Evolutionary conservation across 441 rosid genomes (phyloP).

Genomic region (Capsella rubella): DNA sequence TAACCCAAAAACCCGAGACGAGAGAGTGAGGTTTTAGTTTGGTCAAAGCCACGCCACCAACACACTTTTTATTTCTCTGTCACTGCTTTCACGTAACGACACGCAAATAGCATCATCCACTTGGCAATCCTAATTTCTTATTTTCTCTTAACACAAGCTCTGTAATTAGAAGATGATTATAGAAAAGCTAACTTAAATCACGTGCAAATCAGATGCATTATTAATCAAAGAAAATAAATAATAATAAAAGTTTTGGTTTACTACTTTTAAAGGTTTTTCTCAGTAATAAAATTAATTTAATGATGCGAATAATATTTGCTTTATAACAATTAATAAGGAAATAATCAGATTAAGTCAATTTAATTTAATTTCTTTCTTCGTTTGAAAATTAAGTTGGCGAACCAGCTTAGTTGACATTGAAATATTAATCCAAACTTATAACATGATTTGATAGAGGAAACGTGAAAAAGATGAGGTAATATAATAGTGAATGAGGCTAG

Average conservation of each 20-base stretch:
- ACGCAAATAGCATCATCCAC: constrained; percentile 28
- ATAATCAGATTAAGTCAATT: background rate
- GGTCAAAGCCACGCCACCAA: constrained; percentile 17
- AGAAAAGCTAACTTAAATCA: background rate
- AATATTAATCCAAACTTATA: background rate
- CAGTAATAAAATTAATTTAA: no score
- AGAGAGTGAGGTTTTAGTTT: constrained; percentile 19
- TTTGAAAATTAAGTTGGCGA: background rate
- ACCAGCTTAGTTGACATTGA: background rate
- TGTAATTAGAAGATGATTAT: background rate
- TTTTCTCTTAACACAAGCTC: background rate
- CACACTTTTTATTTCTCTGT: constrained; percentile 13
- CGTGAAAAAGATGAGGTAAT: background rate
- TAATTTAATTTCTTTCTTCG: background rate
- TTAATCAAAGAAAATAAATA: background rate
- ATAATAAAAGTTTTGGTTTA: background rate
- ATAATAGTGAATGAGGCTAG: constrained; percentile 14
- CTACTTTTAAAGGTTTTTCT: background rate
- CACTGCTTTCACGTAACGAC: constrained; percentile 10
- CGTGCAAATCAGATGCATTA: background rate
- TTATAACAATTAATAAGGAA: no score
- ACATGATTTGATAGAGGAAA: background rate
- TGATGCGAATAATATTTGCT: no score
- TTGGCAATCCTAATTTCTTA: background rate
- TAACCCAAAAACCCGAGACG: constrained; percentile 30